Base-by-base conservation (phyloP, 1,139 yeast genomes). In the Eremothecium coryli region DNA sequence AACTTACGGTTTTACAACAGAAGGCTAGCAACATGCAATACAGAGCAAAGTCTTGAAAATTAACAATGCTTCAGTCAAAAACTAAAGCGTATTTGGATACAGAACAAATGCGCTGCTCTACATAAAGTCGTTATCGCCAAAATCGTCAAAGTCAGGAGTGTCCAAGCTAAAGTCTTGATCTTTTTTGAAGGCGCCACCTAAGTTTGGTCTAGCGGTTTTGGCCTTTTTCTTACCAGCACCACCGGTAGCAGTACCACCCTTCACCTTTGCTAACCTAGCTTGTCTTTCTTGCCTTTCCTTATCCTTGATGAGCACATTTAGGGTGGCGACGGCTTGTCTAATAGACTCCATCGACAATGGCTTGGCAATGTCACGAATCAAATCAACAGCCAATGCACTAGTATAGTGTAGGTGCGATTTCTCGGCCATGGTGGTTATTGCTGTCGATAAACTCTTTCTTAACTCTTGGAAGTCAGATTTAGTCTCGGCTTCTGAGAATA, bases 161-260 rank as follows among this genome's bases (percentile, higher is more conserved):
- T 71, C 72, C 40, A 74, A 75, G 49, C 79, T 93, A 48, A 72
- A 69, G 32, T 68, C 73, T 49, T 76, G 77, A 53, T 82, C 86
- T 64, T 82, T 80, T 71, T 82, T 84, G 57, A 76, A 76, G 4
- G 79, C 76, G 40, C 81, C 79, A 41, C 81, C 81, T 49, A 80
- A 73, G 56, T 82, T 78, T 33, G 88, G 74, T 49, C 82, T 82
- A 21, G 70, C 76, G 21, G 75, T 73, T 68, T 85, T 86, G 44
- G 78, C 88, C 73, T 88, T 86, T 76, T 85, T 82, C 71, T 84
- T 85, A 54, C 95, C 96, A 21, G 93, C 90, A 57, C 96, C 93
- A 54, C 93, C 94, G 30, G 93, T 80, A 26, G 90, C 76, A 31
- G 90, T 80, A 44, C 90, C 90, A 42, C 90, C 90, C 43, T 50